phyloP scores from a whole-genome alignment of 306 rosid genomes.

The Vigna angularis region DNA sequence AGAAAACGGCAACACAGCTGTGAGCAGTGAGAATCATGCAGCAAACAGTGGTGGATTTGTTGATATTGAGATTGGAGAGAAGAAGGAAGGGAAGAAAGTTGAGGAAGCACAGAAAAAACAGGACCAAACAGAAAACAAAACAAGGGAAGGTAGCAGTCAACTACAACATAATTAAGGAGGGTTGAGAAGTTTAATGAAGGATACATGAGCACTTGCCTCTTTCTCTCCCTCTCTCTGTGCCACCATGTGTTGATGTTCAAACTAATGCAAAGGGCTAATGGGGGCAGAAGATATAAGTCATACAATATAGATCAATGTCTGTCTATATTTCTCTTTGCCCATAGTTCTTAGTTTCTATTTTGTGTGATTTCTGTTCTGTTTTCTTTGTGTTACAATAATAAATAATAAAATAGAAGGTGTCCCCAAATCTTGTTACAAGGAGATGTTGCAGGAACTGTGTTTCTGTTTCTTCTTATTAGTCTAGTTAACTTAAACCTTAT shows the following conservation, averaged over 20 bases:
- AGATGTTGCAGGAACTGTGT: not conserved
- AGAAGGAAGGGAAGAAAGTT: constrained; percentile 16
- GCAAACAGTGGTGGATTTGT: not conserved
- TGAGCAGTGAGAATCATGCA: constrained; percentile 26
- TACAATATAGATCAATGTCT: not conserved
- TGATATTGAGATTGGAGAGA: constrained; percentile 40
- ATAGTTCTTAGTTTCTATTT: not conserved
- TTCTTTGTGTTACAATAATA: not conserved
- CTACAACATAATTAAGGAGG: constrained; percentile 15
- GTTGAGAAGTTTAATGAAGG: constrained; percentile 23
- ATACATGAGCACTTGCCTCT: constrained; percentile 6
- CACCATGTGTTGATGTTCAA: constrained; percentile 3
- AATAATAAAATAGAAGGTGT: not conserved
- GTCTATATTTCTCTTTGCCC: not conserved
- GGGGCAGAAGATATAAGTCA: not conserved
- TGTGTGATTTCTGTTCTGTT: constrained; percentile 18
- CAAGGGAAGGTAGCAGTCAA: constrained; percentile 7
- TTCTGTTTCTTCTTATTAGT: not conserved
- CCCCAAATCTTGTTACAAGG: not conserved
- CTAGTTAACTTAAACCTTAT: too few species aligned
- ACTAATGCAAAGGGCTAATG: not conserved
- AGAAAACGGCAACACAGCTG: constrained; percentile 31
- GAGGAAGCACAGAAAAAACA: constrained; percentile 8
- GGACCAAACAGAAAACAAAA: constrained; percentile 3
- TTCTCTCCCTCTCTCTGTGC: constrained; percentile 37